phyloP scores from a whole-genome alignment of 352 stramenopile genomes.

The Phytophthora tentaculata region DNA sequence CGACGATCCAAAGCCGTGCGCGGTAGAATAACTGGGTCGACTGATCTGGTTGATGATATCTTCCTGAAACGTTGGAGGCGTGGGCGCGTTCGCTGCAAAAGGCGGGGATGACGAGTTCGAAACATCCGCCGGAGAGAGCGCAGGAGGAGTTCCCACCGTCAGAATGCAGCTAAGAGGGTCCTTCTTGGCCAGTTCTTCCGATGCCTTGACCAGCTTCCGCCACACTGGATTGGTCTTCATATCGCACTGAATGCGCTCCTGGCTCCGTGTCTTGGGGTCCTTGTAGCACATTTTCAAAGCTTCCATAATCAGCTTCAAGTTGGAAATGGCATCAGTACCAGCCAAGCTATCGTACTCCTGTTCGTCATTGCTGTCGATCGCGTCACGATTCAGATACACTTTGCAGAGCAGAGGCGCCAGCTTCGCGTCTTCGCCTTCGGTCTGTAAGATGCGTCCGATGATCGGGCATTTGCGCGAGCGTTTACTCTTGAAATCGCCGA shows the following conservation, averaged over 20 bases:
- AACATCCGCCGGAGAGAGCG: conserved; percentile 30
- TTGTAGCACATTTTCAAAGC: conserved; percentile 80
- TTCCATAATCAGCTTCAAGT: conserved; percentile 86
- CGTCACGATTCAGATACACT: conserved; percentile 55
- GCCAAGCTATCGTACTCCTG: conserved; percentile 46
- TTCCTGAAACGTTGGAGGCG: conserved; percentile 81
- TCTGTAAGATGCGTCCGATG: conserved; percentile 68
- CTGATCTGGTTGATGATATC: conserved; percentile 90
- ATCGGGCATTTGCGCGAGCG: conserved; percentile 82
- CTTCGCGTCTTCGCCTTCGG: conserved; percentile 55
- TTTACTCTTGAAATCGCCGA: conserved; percentile 90
- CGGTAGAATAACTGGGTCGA: conserved; percentile 82
- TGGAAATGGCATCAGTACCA: conserved; percentile 74
- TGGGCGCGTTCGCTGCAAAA: conserved; percentile 38
- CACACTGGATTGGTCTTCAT: conserved; percentile 60
- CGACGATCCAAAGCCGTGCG: conserved; percentile 86
- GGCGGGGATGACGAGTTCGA: conserved; percentile 33
- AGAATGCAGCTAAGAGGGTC: conserved; percentile 69
- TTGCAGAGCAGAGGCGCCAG: conserved; percentile 67
- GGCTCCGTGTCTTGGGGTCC: conserved; percentile 73
- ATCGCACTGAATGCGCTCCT: conserved; percentile 67
- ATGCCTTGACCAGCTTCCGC: conserved; percentile 59
- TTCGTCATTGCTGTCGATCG: conserved; percentile 33
- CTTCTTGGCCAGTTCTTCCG: conserved; percentile 53
- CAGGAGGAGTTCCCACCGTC: conserved; percentile 45